phyloP scores from a whole-genome alignment of 805 yeast species.

The Tetrapisispora iriomotensis region DNA sequence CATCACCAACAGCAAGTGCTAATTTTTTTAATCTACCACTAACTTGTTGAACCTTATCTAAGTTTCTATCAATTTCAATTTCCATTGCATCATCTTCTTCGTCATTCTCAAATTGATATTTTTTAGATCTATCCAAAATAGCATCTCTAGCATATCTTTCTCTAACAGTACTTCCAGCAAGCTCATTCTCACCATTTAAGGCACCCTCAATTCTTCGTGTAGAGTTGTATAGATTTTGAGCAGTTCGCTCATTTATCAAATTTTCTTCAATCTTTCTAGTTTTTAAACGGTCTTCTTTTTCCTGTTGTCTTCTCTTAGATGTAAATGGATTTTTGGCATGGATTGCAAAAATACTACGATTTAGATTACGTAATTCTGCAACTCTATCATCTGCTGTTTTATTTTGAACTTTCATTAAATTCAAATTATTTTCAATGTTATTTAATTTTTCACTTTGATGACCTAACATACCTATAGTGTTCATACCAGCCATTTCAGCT shows the following conservation, averaged over 20 bases:
- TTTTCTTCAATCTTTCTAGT: constrained; percentile 53
- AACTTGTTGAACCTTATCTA: constrained; percentile 63
- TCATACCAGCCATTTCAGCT: constrained; percentile 63
- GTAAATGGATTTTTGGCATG: constrained; percentile 83
- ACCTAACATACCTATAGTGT: constrained; percentile 84
- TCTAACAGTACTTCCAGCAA: constrained; percentile 17
- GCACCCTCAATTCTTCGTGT: constrained; percentile 60
- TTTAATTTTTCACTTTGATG: constrained; percentile 79
- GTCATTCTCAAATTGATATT: constrained; percentile 79
- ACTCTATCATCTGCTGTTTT: constrained; percentile 74
- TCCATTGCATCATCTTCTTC: constrained; percentile 90
- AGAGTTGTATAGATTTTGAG: constrained; percentile 48
- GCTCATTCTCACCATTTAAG: constrained; percentile 29
- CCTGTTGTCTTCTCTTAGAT: constrained; percentile 60
- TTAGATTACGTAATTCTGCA: constrained; percentile 62
- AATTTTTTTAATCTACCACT: constrained; percentile 60
- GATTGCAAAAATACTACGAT: constrained; percentile 72
- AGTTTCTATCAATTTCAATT: constrained; percentile 68
- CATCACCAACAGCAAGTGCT: constrained; percentile 65
- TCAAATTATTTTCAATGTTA: constrained; percentile 64
- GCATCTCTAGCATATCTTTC: constrained; percentile 30
- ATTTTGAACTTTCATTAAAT: constrained; percentile 70
- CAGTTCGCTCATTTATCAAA: constrained; percentile 47
- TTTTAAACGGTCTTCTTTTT: constrained; percentile 59
- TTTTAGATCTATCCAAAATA: constrained; percentile 40